Conservation (phyloP, 305 asterid genomes). For the Striga hermonthica region DNA sequence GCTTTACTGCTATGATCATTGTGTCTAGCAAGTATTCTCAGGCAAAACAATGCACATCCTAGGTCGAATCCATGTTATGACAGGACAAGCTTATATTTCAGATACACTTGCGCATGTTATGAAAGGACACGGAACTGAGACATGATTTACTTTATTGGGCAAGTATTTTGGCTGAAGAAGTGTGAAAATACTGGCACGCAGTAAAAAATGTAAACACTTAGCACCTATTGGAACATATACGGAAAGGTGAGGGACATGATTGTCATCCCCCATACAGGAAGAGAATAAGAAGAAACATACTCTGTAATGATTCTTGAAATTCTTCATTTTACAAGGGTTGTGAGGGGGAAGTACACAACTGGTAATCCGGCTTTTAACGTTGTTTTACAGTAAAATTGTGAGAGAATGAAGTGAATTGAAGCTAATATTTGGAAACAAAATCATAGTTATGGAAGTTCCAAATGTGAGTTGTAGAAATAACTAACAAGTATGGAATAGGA, state of each 20-base stretch:
- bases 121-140: slow-evolving; percentile 7
- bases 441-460: slow-evolving; percentile 12
- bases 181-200: slow-evolving; percentile 6
- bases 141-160: slow-evolving; percentile 10
- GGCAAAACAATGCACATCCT: background rate
- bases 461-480: slow-evolving; percentile 17
- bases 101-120: background rate
- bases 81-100: background rate
- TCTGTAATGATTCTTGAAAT: background rate
- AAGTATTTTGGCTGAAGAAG: background rate
- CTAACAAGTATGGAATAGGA: slow-evolving; percentile 12
- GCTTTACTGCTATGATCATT: slow-evolving; percentile 2
- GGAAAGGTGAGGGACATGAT: background rate
- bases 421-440: slow-evolving; percentile 12
- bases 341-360: background rate
- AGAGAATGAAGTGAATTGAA: slow-evolving; percentile 6
- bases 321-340: background rate
- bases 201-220: slow-evolving; percentile 2
- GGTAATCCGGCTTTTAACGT: slow-evolving; percentile 15
- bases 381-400: background rate
- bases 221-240: background rate
- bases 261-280: background rate
- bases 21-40: slow-evolving; percentile 18
- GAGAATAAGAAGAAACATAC: background rate
- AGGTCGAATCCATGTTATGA: slow-evolving; percentile 13